Percentiles rank a stretch among this genome's conserved stretches.
Evolutionary conservation across 2,329 filamentous ascomycete species (phyloP).

Genomic region (Penicillium olsonii): DNA sequence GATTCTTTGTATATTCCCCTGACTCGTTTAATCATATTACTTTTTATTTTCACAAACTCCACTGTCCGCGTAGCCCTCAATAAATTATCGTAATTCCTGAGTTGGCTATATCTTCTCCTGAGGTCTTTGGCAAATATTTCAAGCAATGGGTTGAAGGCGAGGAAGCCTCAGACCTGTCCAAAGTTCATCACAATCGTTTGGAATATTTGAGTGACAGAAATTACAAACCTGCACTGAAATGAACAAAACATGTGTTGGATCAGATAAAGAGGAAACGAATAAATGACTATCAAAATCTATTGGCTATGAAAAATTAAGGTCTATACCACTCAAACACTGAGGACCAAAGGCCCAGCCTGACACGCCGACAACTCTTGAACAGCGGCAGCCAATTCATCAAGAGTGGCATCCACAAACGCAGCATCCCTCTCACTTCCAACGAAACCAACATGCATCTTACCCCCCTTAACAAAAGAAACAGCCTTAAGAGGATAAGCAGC

Average conservation of each 20-base stretch:
- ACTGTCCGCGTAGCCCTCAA: no score
- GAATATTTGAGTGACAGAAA: no score
- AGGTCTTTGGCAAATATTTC: no score
- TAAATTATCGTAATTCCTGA: no score
- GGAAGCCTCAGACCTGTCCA: no score
- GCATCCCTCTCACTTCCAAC: conserved; percentile 53
- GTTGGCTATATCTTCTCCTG: no score
- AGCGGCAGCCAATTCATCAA: conserved; percentile 52
- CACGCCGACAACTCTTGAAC: conserved; percentile 40
- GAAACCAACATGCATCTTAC: conserved; percentile 63
- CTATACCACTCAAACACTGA: conserved; percentile 10
- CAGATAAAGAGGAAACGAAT: no score
- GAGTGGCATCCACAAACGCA: conserved; percentile 52
- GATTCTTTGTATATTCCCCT: conserved; percentile 1
- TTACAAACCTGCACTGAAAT: no score
- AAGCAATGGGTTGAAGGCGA: no score
- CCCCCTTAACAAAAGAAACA: conserved; percentile 52
- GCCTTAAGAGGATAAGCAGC: conserved; percentile 34
- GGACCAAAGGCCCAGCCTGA: conserved; percentile 3
- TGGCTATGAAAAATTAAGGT: no score
- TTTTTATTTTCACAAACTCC: neutral
- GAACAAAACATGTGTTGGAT: no score
- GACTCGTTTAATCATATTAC: conserved; percentile 1
- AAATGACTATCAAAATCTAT: neutral
- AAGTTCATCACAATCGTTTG: no score